phyloP scores from a whole-genome alignment of 805 yeast species.

The Zygotorulaspora sp. region DNA sequence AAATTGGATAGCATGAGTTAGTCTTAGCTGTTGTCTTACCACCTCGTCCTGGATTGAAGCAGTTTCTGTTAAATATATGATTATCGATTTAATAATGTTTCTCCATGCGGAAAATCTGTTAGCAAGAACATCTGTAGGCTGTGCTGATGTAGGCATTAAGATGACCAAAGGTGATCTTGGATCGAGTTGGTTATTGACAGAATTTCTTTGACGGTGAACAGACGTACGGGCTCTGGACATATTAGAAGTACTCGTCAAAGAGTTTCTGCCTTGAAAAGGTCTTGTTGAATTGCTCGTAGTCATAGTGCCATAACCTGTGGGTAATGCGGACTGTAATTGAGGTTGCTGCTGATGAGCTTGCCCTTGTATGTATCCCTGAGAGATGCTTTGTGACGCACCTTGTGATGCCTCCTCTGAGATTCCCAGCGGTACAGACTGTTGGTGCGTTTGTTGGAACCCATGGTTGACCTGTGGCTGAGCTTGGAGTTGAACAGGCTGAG shows the following conservation, averaged over 20 bases:
- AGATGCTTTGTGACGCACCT: not conserved
- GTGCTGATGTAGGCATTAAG: constrained; percentile 53
- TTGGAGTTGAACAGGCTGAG: constrained; percentile 2
- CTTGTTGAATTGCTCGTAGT: constrained; percentile 3
- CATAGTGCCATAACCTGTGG: constrained; percentile 1
- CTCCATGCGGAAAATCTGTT: constrained; percentile 85
- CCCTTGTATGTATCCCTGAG: constrained; percentile 3
- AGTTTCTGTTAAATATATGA: constrained; percentile 71
- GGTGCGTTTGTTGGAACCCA: not conserved
- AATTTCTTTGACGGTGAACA: constrained; percentile 12
- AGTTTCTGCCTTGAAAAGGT: constrained; percentile 13
- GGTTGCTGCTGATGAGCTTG: constrained; percentile 10
- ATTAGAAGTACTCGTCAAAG: constrained; percentile 15
- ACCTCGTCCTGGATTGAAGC: constrained; percentile 86
- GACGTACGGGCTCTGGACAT: constrained; percentile 16
- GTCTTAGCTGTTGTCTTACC: constrained; percentile 72
- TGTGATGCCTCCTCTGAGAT: constrained; percentile 1
- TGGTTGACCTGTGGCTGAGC: not conserved
- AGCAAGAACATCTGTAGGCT: constrained; percentile 86
- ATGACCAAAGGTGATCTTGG: constrained; percentile 47
- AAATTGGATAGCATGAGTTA: constrained; percentile 69
- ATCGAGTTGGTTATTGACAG: constrained; percentile 31
- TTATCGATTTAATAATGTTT: constrained; percentile 64
- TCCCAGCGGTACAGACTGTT: not conserved
- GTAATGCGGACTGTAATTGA: constrained; percentile 2